Evolutionary conservation across 352 stramenopile species (phyloP), one percentile per base, ranked within the genome.

Genomic region (Pythium rhizo-oryzae): DNA sequence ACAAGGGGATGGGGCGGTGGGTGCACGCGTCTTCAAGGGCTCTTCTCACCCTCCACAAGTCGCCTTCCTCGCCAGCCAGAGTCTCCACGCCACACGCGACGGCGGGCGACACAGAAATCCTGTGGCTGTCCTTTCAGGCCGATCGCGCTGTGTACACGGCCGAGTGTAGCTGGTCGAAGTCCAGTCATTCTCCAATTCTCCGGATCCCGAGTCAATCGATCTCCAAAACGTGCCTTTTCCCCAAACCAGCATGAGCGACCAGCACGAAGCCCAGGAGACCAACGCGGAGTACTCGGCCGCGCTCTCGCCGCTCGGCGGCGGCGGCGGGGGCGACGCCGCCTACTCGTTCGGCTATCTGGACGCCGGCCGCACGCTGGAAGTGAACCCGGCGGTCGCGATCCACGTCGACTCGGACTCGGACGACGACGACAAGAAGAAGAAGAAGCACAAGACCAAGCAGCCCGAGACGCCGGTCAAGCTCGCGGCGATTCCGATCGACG

Each of bases 371-470:
- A 21, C 24, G 1, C 24, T 47, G 0, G 13, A 16, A 33, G 24
- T 49, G 2, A 24, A 59, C 18, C 8, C 24, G 30, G 24, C 53
- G 33, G 53, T 59, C 19, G 53, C 37, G 33, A 28, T 59, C 53
- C 15, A 49, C 11, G n/a, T 47, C 53, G 39, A 46, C 39, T 46
- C 39, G 39, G 39, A 46, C 39, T 46, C 39, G 39, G 39, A 16
- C 18, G 33, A 49, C 8, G 21, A 47, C 19, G 23, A 21, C 33
- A 47, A 28, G 30, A 59, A 59, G 19, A 30, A 41, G 16, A 35
- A 59, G 30, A 46, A 25, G 1, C 47, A 49, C 19, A 59, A 59
- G 33, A 19, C 28, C 19, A 59, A 59, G 19, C 25, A 47, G 53
- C 5, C n/a, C 33, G 33, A 47, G 4, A 5, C 53, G 5, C 24